Percentiles rank a stretch among this genome's conserved stretches.
These are phyloP conservation scores for Ascochyta clinopodiicola DNA, from an alignment of 2,329 filamentous ascomycete genomes.

Conservation along the genomic window DNA sequence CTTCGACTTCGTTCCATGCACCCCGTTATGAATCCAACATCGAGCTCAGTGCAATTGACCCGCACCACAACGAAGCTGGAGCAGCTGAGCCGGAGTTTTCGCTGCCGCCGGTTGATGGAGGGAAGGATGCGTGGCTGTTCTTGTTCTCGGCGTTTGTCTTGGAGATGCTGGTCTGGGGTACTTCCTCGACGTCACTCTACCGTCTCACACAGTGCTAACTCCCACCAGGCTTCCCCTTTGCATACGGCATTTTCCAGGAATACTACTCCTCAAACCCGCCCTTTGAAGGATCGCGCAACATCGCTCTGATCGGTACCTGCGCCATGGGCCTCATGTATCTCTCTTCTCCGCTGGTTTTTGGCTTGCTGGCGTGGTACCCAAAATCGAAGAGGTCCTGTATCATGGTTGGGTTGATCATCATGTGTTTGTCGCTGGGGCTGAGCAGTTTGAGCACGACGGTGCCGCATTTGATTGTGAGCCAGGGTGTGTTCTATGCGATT, in stretches of 20 bases:
- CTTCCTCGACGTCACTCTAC: background rate
- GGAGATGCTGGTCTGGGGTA: slow-evolving; percentile 59
- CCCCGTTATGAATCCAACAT: background rate
- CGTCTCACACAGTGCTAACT: slow-evolving; percentile 5
- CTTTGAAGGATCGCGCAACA: slow-evolving; percentile 60
- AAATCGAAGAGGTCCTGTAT: slow-evolving; percentile 37
- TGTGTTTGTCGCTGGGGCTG: slow-evolving; percentile 43
- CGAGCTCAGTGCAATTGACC: background rate
- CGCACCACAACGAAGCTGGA: background rate
- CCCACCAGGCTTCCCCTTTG: slow-evolving; percentile 66
- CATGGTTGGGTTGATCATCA: slow-evolving; percentile 45
- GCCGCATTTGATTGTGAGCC: slow-evolving; percentile 63
- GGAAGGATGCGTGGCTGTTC: slow-evolving; percentile 31
- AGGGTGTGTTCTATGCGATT: slow-evolving; percentile 67
- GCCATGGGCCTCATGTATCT: slow-evolving; percentile 62
- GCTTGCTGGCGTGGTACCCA: slow-evolving; percentile 44
- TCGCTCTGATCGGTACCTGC: slow-evolving; percentile 70
- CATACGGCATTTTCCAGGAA: slow-evolving; percentile 74
- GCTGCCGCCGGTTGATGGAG: slow-evolving; percentile 25
- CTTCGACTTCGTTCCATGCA: background rate
- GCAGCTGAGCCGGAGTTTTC: background rate
- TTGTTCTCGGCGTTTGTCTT: slow-evolving; percentile 52
- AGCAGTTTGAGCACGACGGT: slow-evolving; percentile 62
- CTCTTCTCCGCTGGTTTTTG: slow-evolving; percentile 50
- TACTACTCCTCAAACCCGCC: slow-evolving; percentile 68